Evolutionary conservation across 495 filamentous ascomycete genomes (phyloP).

Genomic region (Penicillium goetzii): DNA sequence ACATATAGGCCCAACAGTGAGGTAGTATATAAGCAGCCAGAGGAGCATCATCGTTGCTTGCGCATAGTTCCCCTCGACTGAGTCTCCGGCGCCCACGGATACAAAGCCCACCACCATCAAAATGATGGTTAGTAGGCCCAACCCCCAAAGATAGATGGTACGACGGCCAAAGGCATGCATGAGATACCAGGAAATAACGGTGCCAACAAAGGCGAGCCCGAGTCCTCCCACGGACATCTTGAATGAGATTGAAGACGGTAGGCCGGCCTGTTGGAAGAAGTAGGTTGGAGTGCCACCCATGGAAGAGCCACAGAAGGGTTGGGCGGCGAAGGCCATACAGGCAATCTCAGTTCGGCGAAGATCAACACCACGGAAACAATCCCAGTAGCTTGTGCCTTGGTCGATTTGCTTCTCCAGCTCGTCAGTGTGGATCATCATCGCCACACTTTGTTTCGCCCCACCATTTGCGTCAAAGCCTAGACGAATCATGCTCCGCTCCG

Average conservation of each 20-base stretch:
- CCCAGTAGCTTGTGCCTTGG: constrained; percentile 38
- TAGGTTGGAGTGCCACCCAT: constrained; percentile 40
- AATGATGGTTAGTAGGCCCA: constrained; percentile 43
- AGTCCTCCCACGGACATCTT: constrained; percentile 39
- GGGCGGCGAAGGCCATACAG: constrained; percentile 30
- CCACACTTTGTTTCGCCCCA: constrained; percentile 32
- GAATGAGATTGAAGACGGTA: constrained; percentile 32
- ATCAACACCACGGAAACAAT: constrained; percentile 45
- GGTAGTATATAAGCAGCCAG: constrained; percentile 45
- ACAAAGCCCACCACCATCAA: constrained; percentile 50
- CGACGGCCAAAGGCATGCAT: constrained; percentile 52
- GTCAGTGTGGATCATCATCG: constrained; percentile 46
- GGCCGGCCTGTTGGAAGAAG: constrained; percentile 49
- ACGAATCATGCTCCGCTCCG: constrained; percentile 4
- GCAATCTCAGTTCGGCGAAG: constrained; percentile 47
- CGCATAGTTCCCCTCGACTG: constrained; percentile 28
- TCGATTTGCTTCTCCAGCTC: constrained; percentile 39
- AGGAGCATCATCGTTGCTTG: constrained; percentile 42
- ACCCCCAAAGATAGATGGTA: constrained; percentile 54
- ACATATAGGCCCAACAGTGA: constrained; percentile 49
- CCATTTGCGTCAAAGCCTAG: background rate
- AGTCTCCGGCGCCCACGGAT: constrained; percentile 27
- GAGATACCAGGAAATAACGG: constrained; percentile 55
- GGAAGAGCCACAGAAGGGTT: constrained; percentile 36
- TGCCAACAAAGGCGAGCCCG: constrained; percentile 56